Percentiles rank a stretch among this genome's conserved stretches.
These are phyloP conservation scores for Dysphania ambrosioides DNA, from an alignment of 148 eudicot species.

Conservation along the genomic window DNA sequence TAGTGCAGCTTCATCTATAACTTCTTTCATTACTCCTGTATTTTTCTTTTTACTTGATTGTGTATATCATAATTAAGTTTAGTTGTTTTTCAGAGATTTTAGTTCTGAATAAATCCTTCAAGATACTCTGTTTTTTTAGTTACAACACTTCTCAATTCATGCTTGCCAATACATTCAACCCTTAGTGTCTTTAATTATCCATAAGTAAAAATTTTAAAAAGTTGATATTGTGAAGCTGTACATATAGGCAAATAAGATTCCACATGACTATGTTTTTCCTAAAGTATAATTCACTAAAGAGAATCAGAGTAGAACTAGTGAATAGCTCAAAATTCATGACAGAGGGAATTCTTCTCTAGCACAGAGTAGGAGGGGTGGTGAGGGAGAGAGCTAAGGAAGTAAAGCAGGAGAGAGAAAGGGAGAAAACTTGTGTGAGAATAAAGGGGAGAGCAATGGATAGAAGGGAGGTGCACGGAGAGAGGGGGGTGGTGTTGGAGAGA, in stretches of 20 bases:
- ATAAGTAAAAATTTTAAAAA: no score
- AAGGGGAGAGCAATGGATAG: not conserved
- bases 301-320: no score
- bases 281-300: no score
- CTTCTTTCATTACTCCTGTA: not conserved
- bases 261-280: no score
- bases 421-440: not conserved
- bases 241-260: no score
- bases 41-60: not conserved
- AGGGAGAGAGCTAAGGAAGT: not conserved
- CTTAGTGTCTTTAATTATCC: no score
- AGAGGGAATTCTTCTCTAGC: not conserved
- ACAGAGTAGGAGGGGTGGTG: not conserved
- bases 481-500: not conserved
- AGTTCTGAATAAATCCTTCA: not conserved
- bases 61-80: not conserved
- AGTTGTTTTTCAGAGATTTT: not conserved
- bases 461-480: not conserved
- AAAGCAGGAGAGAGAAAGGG: not conserved
- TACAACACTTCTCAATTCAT: no score
- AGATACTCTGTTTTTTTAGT: no score
- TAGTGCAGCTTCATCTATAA: not conserved
- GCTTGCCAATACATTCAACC: no score
- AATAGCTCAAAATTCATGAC: no score
- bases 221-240: no score